Percentiles rank a stretch among this genome's conserved stretches.
phyloP scores from a whole-genome alignment of 352 stramenopile genomes.

The Pythium biforme region DNA sequence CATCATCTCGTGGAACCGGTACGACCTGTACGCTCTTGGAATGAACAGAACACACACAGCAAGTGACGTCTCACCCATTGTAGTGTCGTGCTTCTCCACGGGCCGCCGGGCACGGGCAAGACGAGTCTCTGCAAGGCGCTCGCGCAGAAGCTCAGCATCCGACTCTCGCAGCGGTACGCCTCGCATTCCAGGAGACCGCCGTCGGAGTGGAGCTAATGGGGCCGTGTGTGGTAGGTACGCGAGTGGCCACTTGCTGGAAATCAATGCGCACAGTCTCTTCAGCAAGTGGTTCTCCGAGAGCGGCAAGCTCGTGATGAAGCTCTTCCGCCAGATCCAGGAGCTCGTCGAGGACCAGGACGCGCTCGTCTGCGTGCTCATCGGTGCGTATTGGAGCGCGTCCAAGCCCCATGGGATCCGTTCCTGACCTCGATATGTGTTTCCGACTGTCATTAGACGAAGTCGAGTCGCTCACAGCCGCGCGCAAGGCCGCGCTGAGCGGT shows the following conservation, averaged over 20 bases:
- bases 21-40: too few relatives aligned
- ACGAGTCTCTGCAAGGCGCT: constrained; percentile 91
- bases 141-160: constrained; percentile 91
- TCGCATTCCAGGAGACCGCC: background rate
- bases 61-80: too few relatives aligned
- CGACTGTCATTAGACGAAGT: constrained; percentile 80
- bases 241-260: constrained; percentile 83
- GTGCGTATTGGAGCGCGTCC: constrained; percentile 28
- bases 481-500: constrained; percentile 63
- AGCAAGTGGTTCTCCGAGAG: constrained; percentile 95
- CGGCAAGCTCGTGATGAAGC: constrained; percentile 91
- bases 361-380: constrained; percentile 92
- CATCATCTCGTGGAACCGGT: constrained; percentile 91
- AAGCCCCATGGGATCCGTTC: background rate
- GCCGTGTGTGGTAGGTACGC: constrained; percentile 47
- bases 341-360: constrained; percentile 85
- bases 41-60: too few relatives aligned
- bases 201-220: background rate
- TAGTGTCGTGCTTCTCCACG: constrained; percentile 88
- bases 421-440: background rate
- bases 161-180: constrained; percentile 61
- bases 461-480: constrained; percentile 86
- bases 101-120: constrained; percentile 92
- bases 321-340: constrained; percentile 91
- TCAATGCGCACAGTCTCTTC: constrained; percentile 93